Evolutionary conservation across 1,284 basidiomycete genomes (phyloP).

Genomic region (Ustilago hordei): DNA sequence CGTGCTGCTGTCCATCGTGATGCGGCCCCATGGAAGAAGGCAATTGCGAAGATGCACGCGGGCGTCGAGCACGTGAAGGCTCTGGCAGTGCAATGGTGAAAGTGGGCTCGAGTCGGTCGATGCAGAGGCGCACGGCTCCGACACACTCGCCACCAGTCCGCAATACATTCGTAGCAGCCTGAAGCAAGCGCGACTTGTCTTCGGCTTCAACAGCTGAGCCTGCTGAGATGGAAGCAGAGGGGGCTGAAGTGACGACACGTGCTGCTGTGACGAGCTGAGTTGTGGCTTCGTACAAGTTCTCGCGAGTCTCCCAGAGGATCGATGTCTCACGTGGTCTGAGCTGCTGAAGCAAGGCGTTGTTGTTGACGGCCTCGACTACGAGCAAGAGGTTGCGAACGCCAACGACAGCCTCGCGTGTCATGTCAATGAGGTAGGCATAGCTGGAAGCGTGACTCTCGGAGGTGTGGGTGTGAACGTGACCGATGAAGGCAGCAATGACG

Average conservation of each 20-base stretch:
- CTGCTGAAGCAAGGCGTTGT: slow-evolving; percentile 47
- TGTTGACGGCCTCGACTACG: slow-evolving; percentile 81
- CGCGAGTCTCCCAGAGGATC: slow-evolving; percentile 75
- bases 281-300: slow-evolving; percentile 85
- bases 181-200: slow-evolving; percentile 79
- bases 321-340: slow-evolving; percentile 50
- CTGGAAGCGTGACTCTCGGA: slow-evolving; percentile 84
- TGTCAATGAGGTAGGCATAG: slow-evolving; percentile 91
- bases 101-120: slow-evolving; percentile 45
- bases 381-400: slow-evolving; percentile 88
- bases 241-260: slow-evolving; percentile 73
- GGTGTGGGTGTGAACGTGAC: slow-evolving; percentile 92
- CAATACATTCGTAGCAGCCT: slow-evolving; percentile 85
- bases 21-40: slow-evolving; percentile 11
- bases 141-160: slow-evolving; percentile 72
- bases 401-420: slow-evolving; percentile 91
- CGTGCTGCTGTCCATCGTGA: slow-evolving; percentile 17
- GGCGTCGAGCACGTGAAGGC: slow-evolving; percentile 30
- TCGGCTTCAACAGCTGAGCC: slow-evolving; percentile 79
- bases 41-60: slow-evolving; percentile 12
- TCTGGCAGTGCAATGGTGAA: slow-evolving; percentile 46
- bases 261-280: slow-evolving; percentile 89
- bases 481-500: slow-evolving; percentile 95
- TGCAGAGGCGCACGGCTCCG: slow-evolving; percentile 58
- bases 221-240: slow-evolving; percentile 67